Evolutionary conservation across 2,329 filamentous ascomycete species (phyloP), one percentile per base, ranked within the genome.

Genomic region (Penicillium sp.): DNA sequence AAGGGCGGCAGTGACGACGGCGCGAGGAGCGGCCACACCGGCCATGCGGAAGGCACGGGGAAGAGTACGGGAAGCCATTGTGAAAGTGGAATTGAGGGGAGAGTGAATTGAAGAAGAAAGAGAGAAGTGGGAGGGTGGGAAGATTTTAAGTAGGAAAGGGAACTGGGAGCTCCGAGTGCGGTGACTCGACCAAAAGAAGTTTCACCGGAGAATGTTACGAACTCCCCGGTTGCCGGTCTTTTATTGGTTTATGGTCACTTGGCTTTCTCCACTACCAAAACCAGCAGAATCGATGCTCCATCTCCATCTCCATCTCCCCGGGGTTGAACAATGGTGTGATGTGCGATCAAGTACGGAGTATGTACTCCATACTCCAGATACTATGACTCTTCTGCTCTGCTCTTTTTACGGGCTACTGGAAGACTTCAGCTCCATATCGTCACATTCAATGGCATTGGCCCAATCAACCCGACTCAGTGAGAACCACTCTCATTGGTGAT

Each of bases 11-110:
- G 78, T 76, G 57, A 81, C 69, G 63, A 82, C 79, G 51, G 79
- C 78, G 65, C 79, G 77, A 57, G 65, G 67, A 47, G 69, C 80
- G 69, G 72, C 80, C 76, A 71, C 76, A 57, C 65, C 70, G 74
- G 68, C 77, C 66, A 65, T 76, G 74, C 79, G 78, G 64, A 82
- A 73, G 68, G 79, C 79, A 70, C 78, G 74, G 69, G 73, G 73
- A 55, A 74, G 65, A 58, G 65, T 69, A 67, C 72, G 70, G 49
- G 73, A 71, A 62, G 73, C 71, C 73, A 75, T 75, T 65, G 59
- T 69, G 61, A 56, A 44, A 48, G 48, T n/a, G n/a, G 50, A 46
- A 47, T 42, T 40, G 48, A 47, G 42, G 45, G 26, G 29, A 26
- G 43, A 48, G 28, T 32, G 28, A 13, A 11, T 20, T 29, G 49